Conservation (phyloP, 495 filamentous ascomycete genomes). For the Podospora australis region DNA sequence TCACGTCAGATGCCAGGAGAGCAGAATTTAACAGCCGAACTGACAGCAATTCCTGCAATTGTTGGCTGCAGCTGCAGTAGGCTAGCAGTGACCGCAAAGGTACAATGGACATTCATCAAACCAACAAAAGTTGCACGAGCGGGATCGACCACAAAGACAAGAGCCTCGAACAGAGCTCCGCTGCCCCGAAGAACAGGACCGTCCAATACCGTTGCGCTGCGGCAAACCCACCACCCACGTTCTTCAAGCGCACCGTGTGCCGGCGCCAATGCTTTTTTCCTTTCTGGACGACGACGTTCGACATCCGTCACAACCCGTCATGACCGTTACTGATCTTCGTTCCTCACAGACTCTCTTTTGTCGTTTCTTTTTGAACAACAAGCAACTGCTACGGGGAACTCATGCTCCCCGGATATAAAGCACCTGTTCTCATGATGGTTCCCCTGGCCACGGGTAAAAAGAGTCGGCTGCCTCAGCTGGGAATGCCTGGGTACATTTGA, state of each 20-base stretch:
- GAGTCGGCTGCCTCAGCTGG: slow-evolving; percentile 1
- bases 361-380: no score
- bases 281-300: background rate
- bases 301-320: slow-evolving; percentile 21
- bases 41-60: no score
- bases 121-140: no score
- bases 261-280: background rate
- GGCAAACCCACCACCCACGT: slow-evolving; percentile 3
- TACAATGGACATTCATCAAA: no score
- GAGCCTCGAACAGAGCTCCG: slow-evolving; percentile 4
- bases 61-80: no score
- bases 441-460: slow-evolving; percentile 9
- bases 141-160: background rate
- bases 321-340: slow-evolving; percentile 9
- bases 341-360: no score
- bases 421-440: background rate
- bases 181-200: slow-evolving; percentile 16
- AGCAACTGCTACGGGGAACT: no score
- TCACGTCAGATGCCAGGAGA: no score
- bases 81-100: no score
- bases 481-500: slow-evolving; percentile 3
- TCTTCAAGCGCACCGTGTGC: slow-evolving; percentile 2
- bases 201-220: background rate
- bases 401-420: no score
- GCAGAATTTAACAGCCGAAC: no score